These are phyloP conservation scores for Candida tetrigidarum DNA, from an alignment of 1,139 yeast genomes.

Conservation along the genomic window DNA sequence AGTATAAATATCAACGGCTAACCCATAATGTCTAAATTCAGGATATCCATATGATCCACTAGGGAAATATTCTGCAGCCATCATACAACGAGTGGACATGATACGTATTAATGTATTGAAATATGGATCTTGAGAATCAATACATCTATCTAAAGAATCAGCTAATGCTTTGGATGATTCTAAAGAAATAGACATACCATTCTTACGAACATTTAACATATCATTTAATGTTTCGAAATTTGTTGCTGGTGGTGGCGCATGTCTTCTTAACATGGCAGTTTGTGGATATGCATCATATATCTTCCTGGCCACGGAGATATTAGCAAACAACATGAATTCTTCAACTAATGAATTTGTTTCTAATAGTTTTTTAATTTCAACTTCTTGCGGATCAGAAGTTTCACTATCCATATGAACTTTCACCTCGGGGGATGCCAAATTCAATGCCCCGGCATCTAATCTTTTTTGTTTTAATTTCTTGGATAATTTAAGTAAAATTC, in stretches of 20 bases:
- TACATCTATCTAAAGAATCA: slow-evolving; percentile 88
- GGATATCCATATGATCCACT: slow-evolving; percentile 91
- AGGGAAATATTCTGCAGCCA: slow-evolving; percentile 98
- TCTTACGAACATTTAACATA: slow-evolving; percentile 82
- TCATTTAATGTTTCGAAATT: slow-evolving; percentile 90
- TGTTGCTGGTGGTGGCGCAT: slow-evolving; percentile 94
- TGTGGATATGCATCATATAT: slow-evolving; percentile 95
- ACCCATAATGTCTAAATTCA: slow-evolving; percentile 96
- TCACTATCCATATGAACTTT: slow-evolving; percentile 97
- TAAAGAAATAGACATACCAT: slow-evolving; percentile 71
- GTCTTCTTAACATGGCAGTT: slow-evolving; percentile 97
- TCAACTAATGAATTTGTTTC: slow-evolving; percentile 97
- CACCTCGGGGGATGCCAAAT: slow-evolving; percentile 97
- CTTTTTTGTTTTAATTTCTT: slow-evolving; percentile 85
- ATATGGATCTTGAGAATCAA: slow-evolving; percentile 81
- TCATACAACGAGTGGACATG: slow-evolving; percentile 99
- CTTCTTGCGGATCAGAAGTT: slow-evolving; percentile 96
- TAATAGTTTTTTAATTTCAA: slow-evolving; percentile 83
- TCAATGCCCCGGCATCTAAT: slow-evolving; percentile 94
- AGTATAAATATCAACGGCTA: slow-evolving; percentile 96
- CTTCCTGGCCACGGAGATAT: slow-evolving; percentile 92
- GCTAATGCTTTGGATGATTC: slow-evolving; percentile 93
- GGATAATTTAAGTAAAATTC: slow-evolving; percentile 76
- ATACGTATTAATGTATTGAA: slow-evolving; percentile 94
- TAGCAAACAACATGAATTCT: slow-evolving; percentile 98